These are phyloP conservation scores for Coprinellus aureogranulatus DNA, from an alignment of 768 basidiomycete species.

Conservation along the genomic window DNA sequence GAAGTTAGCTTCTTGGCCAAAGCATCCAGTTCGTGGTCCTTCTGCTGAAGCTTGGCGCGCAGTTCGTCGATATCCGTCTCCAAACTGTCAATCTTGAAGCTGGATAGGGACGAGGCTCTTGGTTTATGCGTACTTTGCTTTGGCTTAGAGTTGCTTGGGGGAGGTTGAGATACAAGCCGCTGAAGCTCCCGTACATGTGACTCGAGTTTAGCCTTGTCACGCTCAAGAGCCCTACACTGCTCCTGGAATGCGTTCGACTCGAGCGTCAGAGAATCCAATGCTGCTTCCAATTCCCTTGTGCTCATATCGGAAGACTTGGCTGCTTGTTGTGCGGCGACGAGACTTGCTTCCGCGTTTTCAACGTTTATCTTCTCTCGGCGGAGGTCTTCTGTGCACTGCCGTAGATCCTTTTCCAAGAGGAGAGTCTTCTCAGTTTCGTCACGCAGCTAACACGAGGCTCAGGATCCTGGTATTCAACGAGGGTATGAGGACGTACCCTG, in stretches of 20 bases:
- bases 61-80: conserved; percentile 56
- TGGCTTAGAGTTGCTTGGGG: conserved; percentile 30
- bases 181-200: conserved; percentile 60
- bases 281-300: conserved; percentile 53
- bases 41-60: conserved; percentile 41
- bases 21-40: conserved; percentile 41
- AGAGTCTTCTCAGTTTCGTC: conserved; percentile 56
- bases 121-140: conserved; percentile 37
- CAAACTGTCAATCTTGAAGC: conserved; percentile 45
- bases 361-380: conserved; percentile 51
- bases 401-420: conserved; percentile 51
- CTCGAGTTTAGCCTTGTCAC: conserved; percentile 58
- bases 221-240: conserved; percentile 46
- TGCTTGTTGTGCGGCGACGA: conserved; percentile 47
- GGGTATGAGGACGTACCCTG: conserved; percentile 36
- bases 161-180: conserved; percentile 34
- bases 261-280: conserved; percentile 52
- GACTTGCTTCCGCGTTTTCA: conserved; percentile 51
- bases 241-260: conserved; percentile 47
- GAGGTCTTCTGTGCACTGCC: conserved; percentile 52
- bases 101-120: conserved; percentile 60
- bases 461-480: background rate
- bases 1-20: conserved; percentile 48
- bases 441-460: conserved; percentile 42
- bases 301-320: conserved; percentile 50